Evolutionary conservation across 2,329 filamentous ascomycete species (phyloP), one percentile per base, ranked within the genome.

Genomic region (Colletotrichum simmondsii): DNA sequence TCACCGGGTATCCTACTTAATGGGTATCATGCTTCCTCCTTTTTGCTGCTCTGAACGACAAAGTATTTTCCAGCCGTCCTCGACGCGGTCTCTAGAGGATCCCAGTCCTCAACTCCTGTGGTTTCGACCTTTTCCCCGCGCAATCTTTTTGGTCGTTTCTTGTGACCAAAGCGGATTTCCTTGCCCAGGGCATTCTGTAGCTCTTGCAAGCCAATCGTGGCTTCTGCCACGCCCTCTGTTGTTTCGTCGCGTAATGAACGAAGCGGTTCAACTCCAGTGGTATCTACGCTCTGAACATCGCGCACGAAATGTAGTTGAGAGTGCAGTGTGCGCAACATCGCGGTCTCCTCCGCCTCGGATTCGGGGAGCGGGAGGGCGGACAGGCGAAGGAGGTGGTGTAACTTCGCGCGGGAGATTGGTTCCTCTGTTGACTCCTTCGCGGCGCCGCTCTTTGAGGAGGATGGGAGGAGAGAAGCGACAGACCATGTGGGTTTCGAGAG

Each of bases 301-400:
- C 90, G 92, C n/a, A 98, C 95, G 79, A 99, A 99, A 78, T 93
- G 92, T 0, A 99, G 89, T 80, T 99, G 97, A 37, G 93, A 91
- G 65, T 92, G 88, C 2, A 99, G 88, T 1, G 92, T 95, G 26
- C 88, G 80, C 4, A 97, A 88, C 90, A 98, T 94, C 30, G 87
- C 83, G 0, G 85, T 78, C 80, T 97, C 93, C 77, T 95, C 92
- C 64, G 86, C 86, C 2, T 85, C 75, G 2, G 87, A 87, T 22
- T 87, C 83, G 0, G 96, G 95, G 1, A 88, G 88, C 0, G 96
- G 95, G 0, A 99, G 92, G 16, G 96, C 95, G 4, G 95, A 97
- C 52, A 98, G 92, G 22, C 94, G 93, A 46, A 98, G 92, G 11
- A 98, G 91, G 81, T 98, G 96, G 77, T 90, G 91, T 0, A 98